Percentiles rank a stretch among this genome's conserved stretches.
These are phyloP conservation scores for Coleophoma cylindrospora DNA, from an alignment of 2,329 filamentous ascomycete genomes.

Conservation along the genomic window DNA sequence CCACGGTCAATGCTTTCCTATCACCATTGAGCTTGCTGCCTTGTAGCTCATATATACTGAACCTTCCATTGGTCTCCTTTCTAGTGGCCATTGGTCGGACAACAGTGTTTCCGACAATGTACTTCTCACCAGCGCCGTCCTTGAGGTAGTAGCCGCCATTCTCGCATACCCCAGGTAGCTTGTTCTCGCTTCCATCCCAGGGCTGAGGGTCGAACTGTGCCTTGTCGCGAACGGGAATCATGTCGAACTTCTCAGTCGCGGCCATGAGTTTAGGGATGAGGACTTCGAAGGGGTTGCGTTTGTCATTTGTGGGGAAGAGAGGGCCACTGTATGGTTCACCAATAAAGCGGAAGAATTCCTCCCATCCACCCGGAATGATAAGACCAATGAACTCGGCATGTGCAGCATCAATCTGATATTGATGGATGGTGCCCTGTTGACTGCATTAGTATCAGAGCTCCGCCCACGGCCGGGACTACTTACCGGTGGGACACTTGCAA, in stretches of 20 bases:
- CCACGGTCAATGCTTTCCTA: slow-evolving; percentile 32
- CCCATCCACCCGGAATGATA: slow-evolving; percentile 52
- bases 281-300: slow-evolving; percentile 43
- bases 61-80: slow-evolving; percentile 40
- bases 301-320: slow-evolving; percentile 44
- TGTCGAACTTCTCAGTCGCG: slow-evolving; percentile 49
- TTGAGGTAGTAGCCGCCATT: slow-evolving; percentile 43
- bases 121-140: slow-evolving; percentile 42
- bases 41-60: slow-evolving; percentile 49
- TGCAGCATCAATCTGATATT: slow-evolving; percentile 47
- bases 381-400: slow-evolving; percentile 50
- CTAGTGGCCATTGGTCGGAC: slow-evolving; percentile 42
- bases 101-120: slow-evolving; percentile 39
- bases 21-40: slow-evolving; percentile 31
- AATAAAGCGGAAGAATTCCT: slow-evolving; percentile 56
- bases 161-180: slow-evolving; percentile 30
- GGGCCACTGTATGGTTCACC: slow-evolving; percentile 45
- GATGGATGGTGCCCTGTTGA: slow-evolving; percentile 44
- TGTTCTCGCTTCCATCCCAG: slow-evolving; percentile 35
- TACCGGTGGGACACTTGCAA: slow-evolving; percentile 52
- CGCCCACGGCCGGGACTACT: slow-evolving; percentile 6
- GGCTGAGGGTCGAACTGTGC: slow-evolving; percentile 36
- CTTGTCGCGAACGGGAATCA: slow-evolving; percentile 45
- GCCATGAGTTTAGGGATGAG: slow-evolving; percentile 51
- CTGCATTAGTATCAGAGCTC: slow-evolving; percentile 2